Evolutionary conservation across 1,284 basidiomycete species (phyloP), one percentile per base, ranked within the genome.

Genomic region (Cyathus olla): DNA sequence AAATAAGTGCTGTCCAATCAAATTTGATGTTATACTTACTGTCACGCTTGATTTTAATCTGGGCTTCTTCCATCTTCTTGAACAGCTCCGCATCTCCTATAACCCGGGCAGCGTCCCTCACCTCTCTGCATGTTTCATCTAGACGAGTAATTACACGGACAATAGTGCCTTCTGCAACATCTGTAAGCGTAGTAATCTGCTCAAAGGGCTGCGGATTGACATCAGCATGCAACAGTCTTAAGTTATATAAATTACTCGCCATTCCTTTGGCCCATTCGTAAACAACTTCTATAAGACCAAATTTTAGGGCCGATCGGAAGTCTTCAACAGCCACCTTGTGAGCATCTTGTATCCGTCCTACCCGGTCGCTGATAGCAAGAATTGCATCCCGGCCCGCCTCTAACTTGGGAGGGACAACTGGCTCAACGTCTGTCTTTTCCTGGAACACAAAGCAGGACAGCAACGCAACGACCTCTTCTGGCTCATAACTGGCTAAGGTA

Each of bases 241-340:
- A 9, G 39, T 39, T 46, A 27, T 54, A 11, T 19, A 21, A 28
- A 55, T 27, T 22, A 73, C 88, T 71, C 69, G 97, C 97, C 93
- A 97, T 98, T 57, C 98, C 98, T 73, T 93, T 94, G 0, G 98
- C 97, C 98, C 98, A 99, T 76, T 99, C 96, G 75, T 99, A 98
- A 9, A 99, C 97, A 1, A 98, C 97, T 72, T 98, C 95, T 13
- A 95, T 90, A 27, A 99, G 82, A 2, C 97, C 97, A 65, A 94
- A 93, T 77, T 97, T 97, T 66, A 96, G 87, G 52, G 84, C 86
- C 31, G 88, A 86, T 48, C 87, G 85, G 73, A 93, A 93, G 62
- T 93, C 94, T 68, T 94, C 93, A 29, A 88, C 90, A 42, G 88
- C 83, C 1, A 98, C 93, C 69, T 92, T 93, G 73, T 95, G 88